phyloP scores from a whole-genome alignment of 805 yeast genomes.

The Wickerhamiella shivajii region DNA sequence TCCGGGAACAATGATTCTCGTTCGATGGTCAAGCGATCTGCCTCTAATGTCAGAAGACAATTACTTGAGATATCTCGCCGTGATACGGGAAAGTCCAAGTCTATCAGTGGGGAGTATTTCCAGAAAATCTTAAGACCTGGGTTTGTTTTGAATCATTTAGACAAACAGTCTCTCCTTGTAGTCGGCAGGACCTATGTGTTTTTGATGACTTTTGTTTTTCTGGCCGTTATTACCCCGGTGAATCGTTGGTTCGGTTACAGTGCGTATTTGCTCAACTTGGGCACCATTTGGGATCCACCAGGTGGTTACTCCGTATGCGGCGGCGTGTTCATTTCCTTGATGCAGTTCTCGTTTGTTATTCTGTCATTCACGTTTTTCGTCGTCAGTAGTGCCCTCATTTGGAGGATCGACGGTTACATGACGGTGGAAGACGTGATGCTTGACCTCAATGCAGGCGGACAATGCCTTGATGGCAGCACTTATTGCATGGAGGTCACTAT shows the following conservation, averaged over 20 bases:
- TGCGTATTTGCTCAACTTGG: constrained; percentile 14
- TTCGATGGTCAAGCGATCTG: no score
- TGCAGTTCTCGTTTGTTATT: neutral
- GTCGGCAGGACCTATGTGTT: constrained; percentile 18
- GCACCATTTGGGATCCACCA: constrained; percentile 12
- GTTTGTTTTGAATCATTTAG: constrained; percentile 16
- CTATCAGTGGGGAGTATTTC: no score
- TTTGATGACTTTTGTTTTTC: constrained; percentile 12
- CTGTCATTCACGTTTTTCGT: constrained; percentile 1
- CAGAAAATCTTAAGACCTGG: constrained; percentile 9
- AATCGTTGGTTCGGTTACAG: constrained; percentile 16
- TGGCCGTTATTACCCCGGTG: constrained; percentile 10
- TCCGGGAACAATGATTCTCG: no score
- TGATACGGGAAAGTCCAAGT: no score
- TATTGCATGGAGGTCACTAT: no score
- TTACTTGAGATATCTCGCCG: no score
- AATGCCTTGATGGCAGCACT: no score
- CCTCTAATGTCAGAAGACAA: no score
- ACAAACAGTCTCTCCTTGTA: constrained; percentile 13
- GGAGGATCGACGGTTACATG: constrained; percentile 5
- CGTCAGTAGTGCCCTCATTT: constrained; percentile 3
- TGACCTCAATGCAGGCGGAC: neutral
- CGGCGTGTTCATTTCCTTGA: neutral
- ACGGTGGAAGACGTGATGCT: constrained; percentile 1
- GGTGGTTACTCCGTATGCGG: constrained; percentile 17